Evolutionary conservation across 2,329 filamentous ascomycete genomes (phyloP).

Genomic region (Fusarium napiforme): DNA sequence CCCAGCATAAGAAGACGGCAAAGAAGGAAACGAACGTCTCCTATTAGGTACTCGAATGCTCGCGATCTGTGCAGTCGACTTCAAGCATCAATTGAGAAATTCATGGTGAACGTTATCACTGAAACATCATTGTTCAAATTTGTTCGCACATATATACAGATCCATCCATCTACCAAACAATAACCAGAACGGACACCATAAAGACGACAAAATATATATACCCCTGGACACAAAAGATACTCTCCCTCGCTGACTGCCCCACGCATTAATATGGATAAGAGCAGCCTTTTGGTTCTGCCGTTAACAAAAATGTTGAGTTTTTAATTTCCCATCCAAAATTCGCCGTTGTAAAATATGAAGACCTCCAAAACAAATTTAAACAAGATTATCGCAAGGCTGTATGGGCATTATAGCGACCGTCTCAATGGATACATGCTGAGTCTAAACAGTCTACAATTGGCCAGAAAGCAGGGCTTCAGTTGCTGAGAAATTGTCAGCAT

Average conservation of each 20-base stretch:
- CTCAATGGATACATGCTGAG: conserved; percentile 15
- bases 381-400: conserved; percentile 26
- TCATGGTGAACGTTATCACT: not conserved
- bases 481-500: conserved; percentile 57
- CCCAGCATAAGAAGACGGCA: conserved; percentile 25
- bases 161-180: conserved; percentile 30
- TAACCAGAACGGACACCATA: conserved; percentile 34
- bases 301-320: conserved; percentile 39
- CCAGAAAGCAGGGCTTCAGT: conserved; percentile 84
- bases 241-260: conserved; percentile 34
- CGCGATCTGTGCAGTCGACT: not conserved
- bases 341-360: conserved; percentile 24
- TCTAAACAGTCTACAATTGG: conserved; percentile 66
- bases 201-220: conserved; percentile 16
- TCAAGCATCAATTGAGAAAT: not conserved
- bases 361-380: conserved; percentile 18
- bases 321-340: conserved; percentile 39
- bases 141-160: conserved; percentile 43
- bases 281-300: conserved; percentile 14
- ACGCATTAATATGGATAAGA: conserved; percentile 43
- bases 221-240: conserved; percentile 15
- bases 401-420: conserved; percentile 33
- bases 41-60: not conserved
- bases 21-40: not conserved
- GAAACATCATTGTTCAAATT: conserved; percentile 38